These are phyloP conservation scores for Plasmodium knowlesi DNA, from an alignment of 169 alveolate species.

Conservation along the genomic window DNA sequence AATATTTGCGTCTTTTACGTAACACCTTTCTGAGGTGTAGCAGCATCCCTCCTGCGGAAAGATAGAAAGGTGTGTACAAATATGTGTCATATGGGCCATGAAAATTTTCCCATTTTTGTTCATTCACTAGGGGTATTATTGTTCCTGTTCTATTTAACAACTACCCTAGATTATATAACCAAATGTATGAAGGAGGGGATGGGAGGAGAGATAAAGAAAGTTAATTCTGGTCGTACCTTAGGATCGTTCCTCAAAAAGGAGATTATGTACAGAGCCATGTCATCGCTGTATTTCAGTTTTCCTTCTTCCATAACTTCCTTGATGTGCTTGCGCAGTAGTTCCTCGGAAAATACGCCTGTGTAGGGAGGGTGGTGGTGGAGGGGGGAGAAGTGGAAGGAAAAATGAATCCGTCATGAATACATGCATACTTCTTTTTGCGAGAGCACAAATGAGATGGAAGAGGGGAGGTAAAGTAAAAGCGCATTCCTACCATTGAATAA, in stretches of 20 bases:
- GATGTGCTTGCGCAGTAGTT: constrained; percentile 4
- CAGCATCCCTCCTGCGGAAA: constrained; percentile 49
- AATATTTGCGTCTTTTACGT: not conserved
- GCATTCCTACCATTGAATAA: constrained; percentile 35
- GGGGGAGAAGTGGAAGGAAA: not conserved
- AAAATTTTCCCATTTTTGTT: not conserved
- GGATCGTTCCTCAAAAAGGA: constrained; percentile 31
- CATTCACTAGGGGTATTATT: not conserved
- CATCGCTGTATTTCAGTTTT: constrained; percentile 11
- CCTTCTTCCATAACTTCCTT: not conserved
- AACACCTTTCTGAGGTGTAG: constrained; percentile 17
- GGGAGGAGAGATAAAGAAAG: not conserved
- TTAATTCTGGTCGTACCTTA: not conserved
- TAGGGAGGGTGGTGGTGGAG: not conserved
- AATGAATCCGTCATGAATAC: not conserved
- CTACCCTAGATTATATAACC: not conserved
- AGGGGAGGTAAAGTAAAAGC: not conserved
- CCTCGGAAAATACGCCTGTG: constrained; percentile 40
- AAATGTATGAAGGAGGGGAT: not conserved
- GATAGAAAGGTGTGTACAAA: not conserved
- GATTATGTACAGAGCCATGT: constrained; percentile 11
- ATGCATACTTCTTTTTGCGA: not conserved
- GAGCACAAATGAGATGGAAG: not conserved
- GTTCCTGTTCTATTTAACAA: not conserved
- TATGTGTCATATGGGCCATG: not conserved